Evolutionary conservation across 768 basidiomycete species (phyloP), one percentile per base, ranked within the genome.

Genomic region (Hortiboletus flavorubellus): DNA sequence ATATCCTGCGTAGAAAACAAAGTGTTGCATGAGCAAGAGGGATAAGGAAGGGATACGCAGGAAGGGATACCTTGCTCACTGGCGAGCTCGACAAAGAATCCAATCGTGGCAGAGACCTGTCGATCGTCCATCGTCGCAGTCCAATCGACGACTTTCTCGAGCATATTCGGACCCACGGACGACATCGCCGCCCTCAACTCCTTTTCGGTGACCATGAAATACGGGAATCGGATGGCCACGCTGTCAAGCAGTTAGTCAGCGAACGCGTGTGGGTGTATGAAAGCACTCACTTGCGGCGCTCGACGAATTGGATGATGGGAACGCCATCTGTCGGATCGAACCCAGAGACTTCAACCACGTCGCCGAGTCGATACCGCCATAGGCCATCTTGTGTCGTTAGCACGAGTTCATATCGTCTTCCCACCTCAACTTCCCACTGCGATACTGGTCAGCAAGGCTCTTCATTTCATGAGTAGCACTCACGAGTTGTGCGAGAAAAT

Each of bases 261-360:
- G 16, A 38, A 38, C 16, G 26, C 26, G 26, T 18, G 5, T 5
- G 11, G n/a, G 23, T 14, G 34, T 8, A 26, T 10, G 31, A 12
- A 14, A 41, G 49, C 4, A 8, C 43, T 41, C 35, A 56, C 63
- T 55, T 50, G 61, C 55, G 61, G 37, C 51, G 55, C 35, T 52
- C 58, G 21, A 59, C 39, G 16, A 59, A 68, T 29, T 42, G 46
- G 31, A 66, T 50, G 39, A 66, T 42, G 14, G 66, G 66, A 8
- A 37, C 26, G n/a, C 63, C 65, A 37, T 62, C 53, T 7, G 18
- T 44, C 1, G 64, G 42, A 16, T 61, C 59, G 23, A 26, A 26
- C 26, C 26, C 26, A 26, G 26, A 26, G 26, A 26, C 5, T 4
- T 26, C 26, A 4, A 26, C 26, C 26, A 26, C 26, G 26, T 26